Evolutionary conservation across 495 filamentous ascomycete genomes (phyloP).

Genomic region (Penicillium samsonianum): DNA sequence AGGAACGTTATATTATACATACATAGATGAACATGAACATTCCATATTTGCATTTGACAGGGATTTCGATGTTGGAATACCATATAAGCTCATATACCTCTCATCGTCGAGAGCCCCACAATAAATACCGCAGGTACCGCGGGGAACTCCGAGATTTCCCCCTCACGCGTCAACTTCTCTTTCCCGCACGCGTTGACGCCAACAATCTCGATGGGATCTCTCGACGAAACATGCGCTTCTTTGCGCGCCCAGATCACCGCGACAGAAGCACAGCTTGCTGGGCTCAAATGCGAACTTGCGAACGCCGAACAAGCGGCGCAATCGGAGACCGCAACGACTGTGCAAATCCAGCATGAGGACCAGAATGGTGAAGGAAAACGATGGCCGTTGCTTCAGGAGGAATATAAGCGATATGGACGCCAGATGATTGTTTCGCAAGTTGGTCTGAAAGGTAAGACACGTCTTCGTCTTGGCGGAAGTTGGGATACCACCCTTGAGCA

Average conservation of each 20-base stretch:
- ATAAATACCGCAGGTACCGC: constrained; percentile 12
- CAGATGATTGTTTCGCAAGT: constrained; percentile 90
- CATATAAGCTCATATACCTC: not conserved
- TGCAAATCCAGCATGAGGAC: constrained; percentile 4
- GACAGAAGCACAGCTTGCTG: constrained; percentile 40
- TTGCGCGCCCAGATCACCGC: constrained; percentile 44
- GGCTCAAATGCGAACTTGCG: constrained; percentile 40
- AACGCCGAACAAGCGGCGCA: constrained; percentile 32
- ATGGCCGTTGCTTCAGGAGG: constrained; percentile 65
- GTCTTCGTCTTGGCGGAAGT: not conserved
- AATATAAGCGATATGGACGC: constrained; percentile 84
- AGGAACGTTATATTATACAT: not conserved
- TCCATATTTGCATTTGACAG: not conserved
- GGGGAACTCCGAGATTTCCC: constrained; percentile 9
- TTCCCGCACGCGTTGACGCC: not conserved
- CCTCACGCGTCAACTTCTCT: constrained; percentile 1
- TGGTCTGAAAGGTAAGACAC: constrained; percentile 65
- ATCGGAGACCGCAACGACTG: constrained; percentile 8
- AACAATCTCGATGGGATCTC: constrained; percentile 18
- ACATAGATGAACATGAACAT: not conserved
- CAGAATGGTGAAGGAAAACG: constrained; percentile 28
- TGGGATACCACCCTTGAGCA: not conserved
- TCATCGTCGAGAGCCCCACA: constrained; percentile 6
- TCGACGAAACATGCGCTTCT: constrained; percentile 41
- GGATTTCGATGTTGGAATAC: not conserved